Conservation (phyloP, 768 basidiomycete species). For the Tubosaeta sp. region DNA sequence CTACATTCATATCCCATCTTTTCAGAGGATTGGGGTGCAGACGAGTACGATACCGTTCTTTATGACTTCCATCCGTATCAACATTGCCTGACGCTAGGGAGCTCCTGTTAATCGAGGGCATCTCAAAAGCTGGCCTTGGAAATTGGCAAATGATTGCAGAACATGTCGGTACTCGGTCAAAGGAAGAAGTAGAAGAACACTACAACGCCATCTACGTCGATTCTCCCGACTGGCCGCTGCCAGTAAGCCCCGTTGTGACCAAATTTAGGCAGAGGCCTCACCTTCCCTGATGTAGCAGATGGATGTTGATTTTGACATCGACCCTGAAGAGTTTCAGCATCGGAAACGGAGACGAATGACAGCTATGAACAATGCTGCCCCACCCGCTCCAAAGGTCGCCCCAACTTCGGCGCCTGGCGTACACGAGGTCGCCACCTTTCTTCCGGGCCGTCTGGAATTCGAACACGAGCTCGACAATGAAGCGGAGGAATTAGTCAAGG, state of each 20-base stretch:
- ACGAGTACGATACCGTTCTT: conserved; percentile 62
- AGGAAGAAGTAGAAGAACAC: conserved; percentile 89
- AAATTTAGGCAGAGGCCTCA: conserved; percentile 1
- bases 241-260: conserved; percentile 45
- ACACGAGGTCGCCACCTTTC: conserved; percentile 88
- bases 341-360: conserved; percentile 87
- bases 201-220: conserved; percentile 80
- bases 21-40: conserved; percentile 93
- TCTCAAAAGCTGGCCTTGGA: conserved; percentile 82
- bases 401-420: conserved; percentile 88
- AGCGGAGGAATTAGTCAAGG: conserved; percentile 91
- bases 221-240: conserved; percentile 74
- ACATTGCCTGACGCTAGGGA: conserved; percentile 50
- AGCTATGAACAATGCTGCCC: conserved; percentile 58
- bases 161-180: conserved; percentile 90
- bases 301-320: conserved; percentile 65
- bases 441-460: conserved; percentile 97
- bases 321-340: conserved; percentile 80
- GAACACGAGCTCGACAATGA: conserved; percentile 98
- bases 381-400: conserved; percentile 61
- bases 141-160: conserved; percentile 98
- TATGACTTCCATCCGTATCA: background rate
- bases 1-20: conserved; percentile 97
- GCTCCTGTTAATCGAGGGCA: conserved; percentile 82
- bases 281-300: conserved; percentile 19